Evolutionary conservation across 2,329 filamentous ascomycete genomes (phyloP).

Genomic region (Fusarium fujikuroi): DNA sequence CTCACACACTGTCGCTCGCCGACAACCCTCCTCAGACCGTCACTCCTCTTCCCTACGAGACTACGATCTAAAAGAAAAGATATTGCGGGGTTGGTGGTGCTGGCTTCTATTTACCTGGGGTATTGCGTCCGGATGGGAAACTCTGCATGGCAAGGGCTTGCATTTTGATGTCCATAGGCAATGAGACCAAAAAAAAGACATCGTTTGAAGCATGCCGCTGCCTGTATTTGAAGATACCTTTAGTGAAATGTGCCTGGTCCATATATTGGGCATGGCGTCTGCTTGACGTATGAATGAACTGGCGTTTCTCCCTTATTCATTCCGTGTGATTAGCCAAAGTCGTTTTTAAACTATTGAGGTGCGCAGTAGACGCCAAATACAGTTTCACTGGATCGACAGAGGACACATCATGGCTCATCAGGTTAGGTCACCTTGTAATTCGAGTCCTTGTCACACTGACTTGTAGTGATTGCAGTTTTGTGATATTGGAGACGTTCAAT

Average conservation of each 20-base stretch:
- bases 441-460: no score
- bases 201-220: slow-evolving; percentile 43
- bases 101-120: slow-evolving; percentile 56
- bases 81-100: slow-evolving; percentile 45
- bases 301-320: not conserved
- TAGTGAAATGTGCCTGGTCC: slow-evolving; percentile 33
- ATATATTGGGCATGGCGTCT: slow-evolving; percentile 1
- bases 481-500: not conserved
- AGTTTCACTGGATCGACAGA: not conserved
- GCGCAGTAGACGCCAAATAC: not conserved
- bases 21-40: slow-evolving; percentile 92
- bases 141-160: slow-evolving; percentile 57
- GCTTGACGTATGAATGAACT: slow-evolving; percentile 21
- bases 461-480: not conserved
- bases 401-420: not conserved
- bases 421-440: not conserved
- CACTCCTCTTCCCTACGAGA: slow-evolving; percentile 94
- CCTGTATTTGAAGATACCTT: slow-evolving; percentile 38
- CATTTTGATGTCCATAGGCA: slow-evolving; percentile 55
- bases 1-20: slow-evolving; percentile 80
- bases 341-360: not conserved
- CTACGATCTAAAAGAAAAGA: slow-evolving; percentile 81
- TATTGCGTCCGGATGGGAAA: slow-evolving; percentile 57
- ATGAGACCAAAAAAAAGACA: slow-evolving; percentile 52
- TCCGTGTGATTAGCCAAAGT: not conserved